These are phyloP conservation scores for Colletotrichum lindemuthianum DNA, from an alignment of 2,329 filamentous ascomycete genomes.

Conservation along the genomic window DNA sequence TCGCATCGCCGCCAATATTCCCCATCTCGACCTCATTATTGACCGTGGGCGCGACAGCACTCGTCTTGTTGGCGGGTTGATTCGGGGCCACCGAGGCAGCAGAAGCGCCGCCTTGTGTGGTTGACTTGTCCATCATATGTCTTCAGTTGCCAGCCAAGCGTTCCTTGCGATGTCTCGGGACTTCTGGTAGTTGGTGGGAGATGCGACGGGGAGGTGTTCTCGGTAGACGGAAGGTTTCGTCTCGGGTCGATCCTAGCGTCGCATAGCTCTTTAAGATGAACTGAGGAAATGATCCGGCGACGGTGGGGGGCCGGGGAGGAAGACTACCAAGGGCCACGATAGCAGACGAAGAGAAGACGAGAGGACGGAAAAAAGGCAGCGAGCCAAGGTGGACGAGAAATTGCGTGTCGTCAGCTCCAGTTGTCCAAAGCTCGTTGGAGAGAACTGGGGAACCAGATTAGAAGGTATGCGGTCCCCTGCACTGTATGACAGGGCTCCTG, in stretches of 20 bases:
- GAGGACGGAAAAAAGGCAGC: slow-evolving; percentile 12
- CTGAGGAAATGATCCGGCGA: slow-evolving; percentile 8
- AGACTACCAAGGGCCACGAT: not conserved
- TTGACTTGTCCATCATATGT: slow-evolving; percentile 53
- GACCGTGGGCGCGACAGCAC: slow-evolving; percentile 63
- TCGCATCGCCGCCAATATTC: slow-evolving; percentile 53
- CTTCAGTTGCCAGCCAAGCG: slow-evolving; percentile 25
- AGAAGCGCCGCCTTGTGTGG: slow-evolving; percentile 47
- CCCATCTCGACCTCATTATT: slow-evolving; percentile 68
- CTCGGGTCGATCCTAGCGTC: slow-evolving; percentile 32
- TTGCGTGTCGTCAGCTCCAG: slow-evolving; percentile 33
- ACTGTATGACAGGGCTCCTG: no score
- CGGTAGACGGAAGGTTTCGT: slow-evolving; percentile 12
- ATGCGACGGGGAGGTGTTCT: slow-evolving; percentile 3
- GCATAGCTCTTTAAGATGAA: slow-evolving; percentile 26
- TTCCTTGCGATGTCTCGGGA: slow-evolving; percentile 6
- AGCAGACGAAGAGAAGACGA: not conserved
- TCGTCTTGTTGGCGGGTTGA: slow-evolving; percentile 65
- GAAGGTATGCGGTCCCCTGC: not conserved
- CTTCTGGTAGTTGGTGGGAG: slow-evolving; percentile 1
- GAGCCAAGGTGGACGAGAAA: slow-evolving; percentile 29
- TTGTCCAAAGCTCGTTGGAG: slow-evolving; percentile 15
- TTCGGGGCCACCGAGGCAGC: slow-evolving; percentile 57
- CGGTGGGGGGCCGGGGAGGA: slow-evolving; percentile 1
- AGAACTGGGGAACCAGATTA: slow-evolving; percentile 11